Evolutionary conservation across 495 filamentous ascomycete genomes (phyloP), one percentile per base, ranked within the genome.

Genomic region (Parathielavia hyrcaniae): DNA sequence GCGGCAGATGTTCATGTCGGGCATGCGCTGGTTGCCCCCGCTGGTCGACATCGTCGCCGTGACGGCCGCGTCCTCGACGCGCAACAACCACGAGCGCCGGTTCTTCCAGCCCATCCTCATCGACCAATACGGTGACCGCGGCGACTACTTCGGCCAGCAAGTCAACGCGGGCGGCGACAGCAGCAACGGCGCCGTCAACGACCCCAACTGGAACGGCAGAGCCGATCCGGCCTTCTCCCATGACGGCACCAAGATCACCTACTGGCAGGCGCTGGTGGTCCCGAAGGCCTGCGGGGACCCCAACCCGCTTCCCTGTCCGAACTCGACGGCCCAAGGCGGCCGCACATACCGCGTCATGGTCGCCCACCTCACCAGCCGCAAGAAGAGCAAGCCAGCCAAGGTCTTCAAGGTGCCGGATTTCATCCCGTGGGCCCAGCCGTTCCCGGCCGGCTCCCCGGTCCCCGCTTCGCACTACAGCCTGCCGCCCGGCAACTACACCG

Each of bases 1-100:
- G 13, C 43, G 43, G 8, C 43, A 45, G 43, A 45, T 45, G 43
- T 45, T 17, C 17, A 45, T 45, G 43, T 17, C 43, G 22, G 43
- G 19, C 43, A 45, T 45, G 43, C 43, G 43, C 43, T 45, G 43
- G 43, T 4, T 45, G 13, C 43, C 43, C 13, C 43, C 43, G 6
- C 43, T 45, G 43, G 43, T 45, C 20, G 43, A 45, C 43, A 45
- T 45, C 13, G 43, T 45, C 43, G 43, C 43, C 43, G 43, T 23
- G 8, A 23, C 43, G 8, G 43, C 20, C 17, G 43, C 43, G 9
- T 45, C 43, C 10, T 45, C 43, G 19, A 45, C 43, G 43, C 43
- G 43, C 43, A 45, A 45, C 43, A 45, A 45, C 43, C 19, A 19
- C 4, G 43, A 45, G 9, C 43, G 43, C 43, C 43, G 43, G 4